Evolutionary conservation across 2,329 filamentous ascomycete genomes (phyloP).

Genomic region (Sporothrix euskadiensis): DNA sequence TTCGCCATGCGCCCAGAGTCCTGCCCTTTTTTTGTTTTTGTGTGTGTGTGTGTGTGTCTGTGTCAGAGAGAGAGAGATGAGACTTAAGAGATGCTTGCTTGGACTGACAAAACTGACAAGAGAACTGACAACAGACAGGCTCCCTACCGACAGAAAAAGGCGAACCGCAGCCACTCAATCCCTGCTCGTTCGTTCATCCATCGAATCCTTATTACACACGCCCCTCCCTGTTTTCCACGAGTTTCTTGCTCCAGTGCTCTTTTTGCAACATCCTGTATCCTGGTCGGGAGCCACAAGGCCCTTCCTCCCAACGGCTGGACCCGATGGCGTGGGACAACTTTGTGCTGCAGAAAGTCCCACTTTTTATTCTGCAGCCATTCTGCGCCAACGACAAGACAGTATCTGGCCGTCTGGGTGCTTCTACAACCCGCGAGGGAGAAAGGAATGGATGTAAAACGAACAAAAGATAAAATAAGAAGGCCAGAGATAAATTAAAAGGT

Average conservation of each 20-base stretch:
- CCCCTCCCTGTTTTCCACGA: neutral
- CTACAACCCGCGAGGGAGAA: neutral
- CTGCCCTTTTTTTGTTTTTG: neutral
- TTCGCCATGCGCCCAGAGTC: neutral
- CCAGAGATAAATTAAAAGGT: neutral
- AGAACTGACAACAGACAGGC: neutral
- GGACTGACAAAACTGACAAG: neutral
- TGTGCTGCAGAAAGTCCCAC: constrained; percentile 4
- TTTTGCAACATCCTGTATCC: neutral
- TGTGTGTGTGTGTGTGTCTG: too few species aligned
- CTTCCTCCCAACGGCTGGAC: constrained; percentile 15
- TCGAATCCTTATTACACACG: neutral
- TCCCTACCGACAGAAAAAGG: neutral
- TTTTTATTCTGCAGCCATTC: constrained; percentile 12
- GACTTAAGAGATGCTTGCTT: neutral
- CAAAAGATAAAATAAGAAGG: neutral
- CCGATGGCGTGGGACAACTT: neutral
- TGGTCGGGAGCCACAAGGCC: neutral
- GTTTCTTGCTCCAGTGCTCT: neutral
- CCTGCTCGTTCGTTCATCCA: neutral
- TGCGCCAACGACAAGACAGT: neutral
- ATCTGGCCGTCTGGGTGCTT: neutral
- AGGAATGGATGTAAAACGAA: too few species aligned
- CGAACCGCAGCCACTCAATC: neutral
- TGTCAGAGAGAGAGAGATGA: neutral